Evolutionary conservation across 352 stramenopile genomes (phyloP).

Genomic region (Phytophthora palmivora): DNA sequence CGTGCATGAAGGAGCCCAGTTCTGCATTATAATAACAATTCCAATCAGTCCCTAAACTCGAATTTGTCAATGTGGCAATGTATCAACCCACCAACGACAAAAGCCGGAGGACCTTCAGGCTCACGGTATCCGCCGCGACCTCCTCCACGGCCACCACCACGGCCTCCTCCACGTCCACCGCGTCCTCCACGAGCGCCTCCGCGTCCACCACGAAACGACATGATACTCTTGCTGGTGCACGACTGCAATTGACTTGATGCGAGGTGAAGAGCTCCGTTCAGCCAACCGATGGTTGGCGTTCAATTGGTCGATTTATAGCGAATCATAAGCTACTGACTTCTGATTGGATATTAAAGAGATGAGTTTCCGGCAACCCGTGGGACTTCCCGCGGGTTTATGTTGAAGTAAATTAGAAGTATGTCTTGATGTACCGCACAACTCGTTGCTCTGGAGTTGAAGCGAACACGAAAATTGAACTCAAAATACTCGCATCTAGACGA

Average conservation of each 20-base stretch:
- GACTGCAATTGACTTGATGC: slow-evolving; percentile 26
- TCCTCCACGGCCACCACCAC: slow-evolving; percentile 52
- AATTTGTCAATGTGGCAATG: neutral
- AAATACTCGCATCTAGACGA: neutral
- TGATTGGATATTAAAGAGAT: slow-evolving; percentile 14
- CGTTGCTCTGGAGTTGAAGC: slow-evolving; percentile 1
- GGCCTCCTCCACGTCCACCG: slow-evolving; percentile 52
- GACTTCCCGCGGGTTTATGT: slow-evolving; percentile 6
- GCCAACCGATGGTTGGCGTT: slow-evolving; percentile 40
- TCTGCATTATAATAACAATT: slow-evolving; percentile 64
- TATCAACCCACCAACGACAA: slow-evolving; percentile 65
- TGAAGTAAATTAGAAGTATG: slow-evolving; percentile 6
- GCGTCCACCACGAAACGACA: slow-evolving; percentile 71
- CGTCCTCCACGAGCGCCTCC: slow-evolving; percentile 58
- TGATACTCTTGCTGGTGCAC: slow-evolving; percentile 17
- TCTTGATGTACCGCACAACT: neutral
- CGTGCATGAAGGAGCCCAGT: slow-evolving; percentile 96
- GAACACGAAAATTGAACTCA: too few species aligned
- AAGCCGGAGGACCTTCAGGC: slow-evolving; percentile 72
- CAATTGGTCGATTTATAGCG: slow-evolving; percentile 20
- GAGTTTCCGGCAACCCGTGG: neutral
- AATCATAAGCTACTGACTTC: neutral
- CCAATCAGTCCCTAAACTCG: slow-evolving; percentile 4
- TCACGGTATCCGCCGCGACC: slow-evolving; percentile 56
- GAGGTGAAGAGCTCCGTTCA: slow-evolving; percentile 22